Conservation (phyloP, 768 basidiomycete species). For the Podaxis rugospora region DNA sequence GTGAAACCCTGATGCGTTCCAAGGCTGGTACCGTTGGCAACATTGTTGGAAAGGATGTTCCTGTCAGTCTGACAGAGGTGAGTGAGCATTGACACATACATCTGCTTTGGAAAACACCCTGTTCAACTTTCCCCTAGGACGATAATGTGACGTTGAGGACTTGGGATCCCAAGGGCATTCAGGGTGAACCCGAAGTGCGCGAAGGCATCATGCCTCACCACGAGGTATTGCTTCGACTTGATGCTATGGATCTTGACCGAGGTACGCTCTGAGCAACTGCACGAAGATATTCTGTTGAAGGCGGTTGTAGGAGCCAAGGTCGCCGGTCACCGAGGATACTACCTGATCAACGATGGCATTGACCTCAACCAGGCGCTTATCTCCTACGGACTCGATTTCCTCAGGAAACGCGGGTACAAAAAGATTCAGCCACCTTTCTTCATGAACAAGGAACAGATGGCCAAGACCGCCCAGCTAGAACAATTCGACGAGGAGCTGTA, state of each 20-base stretch:
- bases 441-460: constrained; percentile 98
- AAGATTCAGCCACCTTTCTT: constrained; percentile 97
- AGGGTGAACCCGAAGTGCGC: constrained; percentile 66
- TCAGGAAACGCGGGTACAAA: constrained; percentile 78
- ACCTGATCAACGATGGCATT: constrained; percentile 91
- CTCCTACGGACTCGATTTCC: constrained; percentile 90
- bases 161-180: constrained; percentile 82
- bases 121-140: constrained; percentile 47
- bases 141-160: constrained; percentile 80
- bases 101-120: background rate
- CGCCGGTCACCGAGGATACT: constrained; percentile 94
- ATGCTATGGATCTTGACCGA: constrained; percentile 96
- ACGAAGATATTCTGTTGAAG: background rate
- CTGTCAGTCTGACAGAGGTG: constrained; percentile 87
- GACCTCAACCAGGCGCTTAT: constrained; percentile 97
- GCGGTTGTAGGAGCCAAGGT: constrained; percentile 75
- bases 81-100: constrained; percentile 34
- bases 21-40: constrained; percentile 87
- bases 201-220: constrained; percentile 92
- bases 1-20: constrained; percentile 72
- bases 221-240: constrained; percentile 89
- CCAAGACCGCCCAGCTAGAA: constrained; percentile 94
- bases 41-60: constrained; percentile 83
- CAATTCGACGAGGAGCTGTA: constrained; percentile 99
- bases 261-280: constrained; percentile 40